These are phyloP conservation scores for Adansonia rubrostipa DNA, from an alignment of 441 rosid species.

Conservation along the genomic window DNA sequence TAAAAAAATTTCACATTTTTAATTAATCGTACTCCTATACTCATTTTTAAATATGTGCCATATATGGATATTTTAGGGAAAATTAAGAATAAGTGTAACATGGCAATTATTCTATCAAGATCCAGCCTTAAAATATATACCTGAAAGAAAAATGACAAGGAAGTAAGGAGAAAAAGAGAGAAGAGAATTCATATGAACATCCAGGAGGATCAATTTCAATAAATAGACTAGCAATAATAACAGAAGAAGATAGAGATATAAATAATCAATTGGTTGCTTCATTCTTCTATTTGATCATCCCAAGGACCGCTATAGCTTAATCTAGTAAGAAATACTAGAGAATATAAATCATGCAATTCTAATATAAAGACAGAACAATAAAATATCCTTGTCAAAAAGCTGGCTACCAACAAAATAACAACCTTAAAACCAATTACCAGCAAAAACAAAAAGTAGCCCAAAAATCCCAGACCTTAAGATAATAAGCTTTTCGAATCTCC, in stretches of 20 bases:
- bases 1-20: too few relatives aligned
- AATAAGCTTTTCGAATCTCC: constrained; percentile 87
- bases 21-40: too few relatives aligned
- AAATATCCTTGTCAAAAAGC: not conserved
- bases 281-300: not conserved
- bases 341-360: not conserved
- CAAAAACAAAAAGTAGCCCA: not conserved
- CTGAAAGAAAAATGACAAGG: not conserved
- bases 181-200: not conserved
- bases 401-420: constrained; percentile 5
- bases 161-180: not conserved
- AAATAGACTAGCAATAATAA: not conserved
- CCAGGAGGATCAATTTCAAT: not conserved
- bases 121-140: not conserved
- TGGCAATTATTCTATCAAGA: not conserved
- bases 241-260: not conserved
- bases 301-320: not conserved
- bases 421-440: not conserved
- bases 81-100: too few relatives aligned
- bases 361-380: not conserved
- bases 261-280: not conserved
- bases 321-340: not conserved
- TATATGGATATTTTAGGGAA: too few relatives aligned
- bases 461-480: constrained; percentile 71
- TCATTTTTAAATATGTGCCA: too few relatives aligned